Base-by-base conservation (phyloP, 2,329 filamentous ascomycete genomes). In the Phyllosticta citribraziliensis region DNA sequence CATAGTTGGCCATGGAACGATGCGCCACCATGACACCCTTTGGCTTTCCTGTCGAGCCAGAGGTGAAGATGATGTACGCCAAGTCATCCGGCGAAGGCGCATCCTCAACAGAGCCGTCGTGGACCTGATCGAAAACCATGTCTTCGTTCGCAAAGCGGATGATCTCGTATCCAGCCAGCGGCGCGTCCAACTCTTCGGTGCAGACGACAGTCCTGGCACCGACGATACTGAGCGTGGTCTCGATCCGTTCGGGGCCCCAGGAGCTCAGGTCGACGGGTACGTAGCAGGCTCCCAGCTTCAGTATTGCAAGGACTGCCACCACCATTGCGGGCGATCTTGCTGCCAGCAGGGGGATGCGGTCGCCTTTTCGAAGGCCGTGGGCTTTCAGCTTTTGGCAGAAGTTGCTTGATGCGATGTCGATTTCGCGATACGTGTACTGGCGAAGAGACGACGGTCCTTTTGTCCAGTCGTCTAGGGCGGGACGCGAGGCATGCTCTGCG, bases 61-160 rank as follows among this genome's bases (percentile, higher is more conserved):
- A 59, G 12, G 63, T 64, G 24, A 64, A 95, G 88, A 95, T 92
- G 64, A 95, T 82, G 76, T 95, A 65, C 9, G 56, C 47, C 52
- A 60, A 60, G 47, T 62, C 30, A 17, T 63, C 11, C 5, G 47
- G 30, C 6, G 20, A 24, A 47, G 40, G 40, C 5, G 17, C 40
- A 8, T 47, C 40, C n/a, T 8, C 17, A 0, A 22, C 22, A 19
- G 10, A 4, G 20, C 8, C 17, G 20, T 8, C 9, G 20, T 35
- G 22, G 22, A 55, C 22, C 12, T 60, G 22, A 0, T 55, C 58
- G 10, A 56, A 22, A n/a, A 60, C 58, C 52, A 51, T 12, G 2
- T 24, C 30, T 6, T 47, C 40, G 17, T 19, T 47, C 14, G 14
- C 5, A n/a, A 47, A 47, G 6, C 17, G n/a, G 2, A 47, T n/a